Conservation (phyloP, 2,329 filamentous ascomycete species). For the Claviceps digitariae region DNA sequence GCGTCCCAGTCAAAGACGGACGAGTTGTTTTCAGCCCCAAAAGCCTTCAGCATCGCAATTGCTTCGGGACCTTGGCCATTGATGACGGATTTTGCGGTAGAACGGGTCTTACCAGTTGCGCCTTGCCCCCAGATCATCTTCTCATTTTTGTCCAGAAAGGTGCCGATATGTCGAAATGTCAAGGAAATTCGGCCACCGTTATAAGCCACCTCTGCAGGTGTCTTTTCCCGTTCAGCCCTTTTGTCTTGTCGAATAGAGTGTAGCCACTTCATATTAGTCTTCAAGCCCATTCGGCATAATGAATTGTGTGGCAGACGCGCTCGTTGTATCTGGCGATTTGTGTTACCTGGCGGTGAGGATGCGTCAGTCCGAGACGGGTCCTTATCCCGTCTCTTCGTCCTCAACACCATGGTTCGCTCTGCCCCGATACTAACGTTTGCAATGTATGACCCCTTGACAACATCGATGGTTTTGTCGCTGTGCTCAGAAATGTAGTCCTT, state of each 20-base stretch:
- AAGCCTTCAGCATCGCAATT: constrained; percentile 59
- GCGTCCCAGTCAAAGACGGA: constrained; percentile 60
- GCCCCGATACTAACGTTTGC: constrained; percentile 92
- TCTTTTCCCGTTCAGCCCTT: constrained; percentile 53
- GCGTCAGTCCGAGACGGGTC: constrained; percentile 10
- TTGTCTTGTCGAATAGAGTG: constrained; percentile 90
- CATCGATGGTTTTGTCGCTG: constrained; percentile 92
- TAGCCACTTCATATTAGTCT: constrained; percentile 76
- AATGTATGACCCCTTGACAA: constrained; percentile 66
- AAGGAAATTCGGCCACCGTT: constrained; percentile 72
- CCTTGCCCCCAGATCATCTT: constrained; percentile 83
- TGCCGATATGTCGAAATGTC: constrained; percentile 82
- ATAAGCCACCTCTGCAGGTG: constrained; percentile 55
- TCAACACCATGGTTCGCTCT: constrained; percentile 76
- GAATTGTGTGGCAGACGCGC: constrained; percentile 77
- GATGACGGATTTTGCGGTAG: constrained; percentile 47
- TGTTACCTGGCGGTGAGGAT: constrained; percentile 8
- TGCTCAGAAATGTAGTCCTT: constrained; percentile 92
- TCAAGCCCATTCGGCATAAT: constrained; percentile 66
- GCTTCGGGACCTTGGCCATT: constrained; percentile 56
- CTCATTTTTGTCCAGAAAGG: constrained; percentile 56
- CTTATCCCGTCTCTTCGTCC: constrained; percentile 56
- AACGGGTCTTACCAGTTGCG: constrained; percentile 53
- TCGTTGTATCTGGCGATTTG: constrained; percentile 47
- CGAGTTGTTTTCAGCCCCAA: constrained; percentile 72